Conservation (phyloP, 345 rosid genomes). For the Durio zibethinus region DNA sequence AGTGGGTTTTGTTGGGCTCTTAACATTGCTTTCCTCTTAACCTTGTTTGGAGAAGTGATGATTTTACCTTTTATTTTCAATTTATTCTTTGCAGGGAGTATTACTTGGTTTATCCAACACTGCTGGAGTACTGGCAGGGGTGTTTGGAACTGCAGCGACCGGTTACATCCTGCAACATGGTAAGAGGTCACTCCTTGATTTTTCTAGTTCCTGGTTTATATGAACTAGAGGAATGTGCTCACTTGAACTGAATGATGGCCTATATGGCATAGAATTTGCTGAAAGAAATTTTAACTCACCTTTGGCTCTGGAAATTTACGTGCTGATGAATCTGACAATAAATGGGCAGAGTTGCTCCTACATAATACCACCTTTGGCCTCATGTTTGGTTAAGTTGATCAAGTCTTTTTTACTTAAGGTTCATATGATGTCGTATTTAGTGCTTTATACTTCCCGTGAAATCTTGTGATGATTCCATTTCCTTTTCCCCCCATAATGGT, state of each 20-base stretch:
- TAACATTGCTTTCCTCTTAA: background rate
- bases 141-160: slow-evolving; percentile 90
- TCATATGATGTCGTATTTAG: background rate
- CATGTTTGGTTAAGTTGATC: background rate
- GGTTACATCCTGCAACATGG: slow-evolving; percentile 94
- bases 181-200: slow-evolving; percentile 22
- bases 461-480: background rate
- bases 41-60: background rate
- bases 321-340: background rate
- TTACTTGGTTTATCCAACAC: slow-evolving; percentile 89
- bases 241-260: background rate
- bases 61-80: background rate
- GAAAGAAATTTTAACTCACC: background rate
- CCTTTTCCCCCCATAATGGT: background rate
- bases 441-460: too few species aligned
- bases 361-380: background rate
- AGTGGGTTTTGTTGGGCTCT: background rate
- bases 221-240: background rate
- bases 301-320: background rate
- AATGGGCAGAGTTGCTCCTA: background rate
- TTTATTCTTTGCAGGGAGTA: slow-evolving; percentile 57
- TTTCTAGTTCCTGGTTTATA: background rate
- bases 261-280: background rate
- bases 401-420: background rate
- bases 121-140: slow-evolving; percentile 95